Evolutionary conservation across 371 early-diverging fungal species (phyloP).

Genomic region (Mortierella sp.): DNA sequence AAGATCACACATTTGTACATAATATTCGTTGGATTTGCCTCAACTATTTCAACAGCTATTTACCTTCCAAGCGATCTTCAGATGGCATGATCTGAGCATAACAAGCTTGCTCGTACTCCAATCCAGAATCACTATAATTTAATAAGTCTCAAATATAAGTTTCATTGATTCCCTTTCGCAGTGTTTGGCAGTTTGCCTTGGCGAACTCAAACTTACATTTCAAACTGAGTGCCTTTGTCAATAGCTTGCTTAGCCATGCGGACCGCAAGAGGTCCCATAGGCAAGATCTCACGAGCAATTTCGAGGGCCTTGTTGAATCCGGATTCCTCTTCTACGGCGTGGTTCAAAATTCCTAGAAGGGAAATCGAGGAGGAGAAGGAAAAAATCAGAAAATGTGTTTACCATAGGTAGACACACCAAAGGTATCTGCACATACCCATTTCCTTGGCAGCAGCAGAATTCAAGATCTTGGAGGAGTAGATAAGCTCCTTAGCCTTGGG

Average conservation of each 20-base stretch:
- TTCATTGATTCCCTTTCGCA: not conserved
- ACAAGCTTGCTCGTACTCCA: conserved; percentile 95
- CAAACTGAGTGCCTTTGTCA: conserved; percentile 81
- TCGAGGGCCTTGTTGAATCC: conserved; percentile 83
- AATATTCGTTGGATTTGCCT: too few relatives aligned
- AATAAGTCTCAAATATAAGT: not conserved
- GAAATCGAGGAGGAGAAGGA: not conserved
- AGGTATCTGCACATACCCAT: conserved; percentile 62
- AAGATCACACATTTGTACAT: not conserved
- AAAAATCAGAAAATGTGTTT: not conserved
- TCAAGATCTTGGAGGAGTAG: conserved; percentile 84
- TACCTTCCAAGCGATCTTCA: conserved; percentile 94
- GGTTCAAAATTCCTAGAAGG: conserved; percentile 81
- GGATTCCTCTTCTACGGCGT: conserved; percentile 74
- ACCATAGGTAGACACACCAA: not conserved
- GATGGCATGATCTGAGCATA: conserved; percentile 96
- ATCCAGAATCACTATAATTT: conserved; percentile 76
- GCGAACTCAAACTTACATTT: conserved; percentile 73
- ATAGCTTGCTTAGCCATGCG: conserved; percentile 69
- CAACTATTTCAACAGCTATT: not conserved
- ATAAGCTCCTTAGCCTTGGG: conserved; percentile 94
- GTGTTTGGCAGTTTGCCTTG: not conserved
- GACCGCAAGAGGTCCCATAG: conserved; percentile 88
- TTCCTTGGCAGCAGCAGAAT: conserved; percentile 72
- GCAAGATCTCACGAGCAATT: conserved; percentile 85